Percentiles rank a stretch among this genome's conserved stretches.
phyloP scores from a whole-genome alignment of 768 basidiomycete species.

The Calocera cornea region DNA sequence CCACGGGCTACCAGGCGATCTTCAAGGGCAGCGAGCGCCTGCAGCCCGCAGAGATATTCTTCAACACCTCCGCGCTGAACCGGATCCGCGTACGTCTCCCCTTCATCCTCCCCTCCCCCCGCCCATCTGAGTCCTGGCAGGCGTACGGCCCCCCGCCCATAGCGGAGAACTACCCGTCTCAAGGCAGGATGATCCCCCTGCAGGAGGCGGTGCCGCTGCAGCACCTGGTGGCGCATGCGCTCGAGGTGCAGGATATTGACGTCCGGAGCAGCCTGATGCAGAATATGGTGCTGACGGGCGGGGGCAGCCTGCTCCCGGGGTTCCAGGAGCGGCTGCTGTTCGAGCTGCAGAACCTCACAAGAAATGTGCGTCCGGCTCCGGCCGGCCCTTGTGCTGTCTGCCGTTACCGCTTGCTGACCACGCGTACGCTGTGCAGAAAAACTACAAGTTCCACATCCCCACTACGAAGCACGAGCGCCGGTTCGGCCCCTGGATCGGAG shows the following conservation, averaged over 20 bases:
- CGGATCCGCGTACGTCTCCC: conserved; percentile 17
- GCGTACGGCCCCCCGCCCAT: conserved; percentile 19
- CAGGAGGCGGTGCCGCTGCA: conserved; percentile 37
- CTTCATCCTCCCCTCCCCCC: neutral
- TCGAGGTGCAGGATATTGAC: conserved; percentile 82
- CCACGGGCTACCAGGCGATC: conserved; percentile 76
- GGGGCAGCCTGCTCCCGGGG: conserved; percentile 75
- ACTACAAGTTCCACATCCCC: conserved; percentile 87
- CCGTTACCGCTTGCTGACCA: neutral
- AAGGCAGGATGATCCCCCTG: conserved; percentile 24
- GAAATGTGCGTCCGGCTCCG: conserved; percentile 45
- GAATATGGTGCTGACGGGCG: conserved; percentile 93
- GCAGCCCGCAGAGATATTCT: conserved; percentile 77
- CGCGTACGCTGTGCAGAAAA: conserved; percentile 19
- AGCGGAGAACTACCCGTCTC: conserved; percentile 51
- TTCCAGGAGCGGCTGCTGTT: conserved; percentile 67
- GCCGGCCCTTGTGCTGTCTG: too few relatives aligned
- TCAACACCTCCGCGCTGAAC: conserved; percentile 42
- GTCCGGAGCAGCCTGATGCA: conserved; percentile 77
- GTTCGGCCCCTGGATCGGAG: conserved; percentile 91
- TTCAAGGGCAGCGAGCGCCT: conserved; percentile 67
- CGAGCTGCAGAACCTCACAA: conserved; percentile 62
- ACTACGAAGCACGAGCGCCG: conserved; percentile 81
- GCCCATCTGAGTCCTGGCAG: neutral
- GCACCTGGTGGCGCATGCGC: conserved; percentile 57